Evolutionary conservation across 495 filamentous ascomycete genomes (phyloP), one percentile per base, ranked within the genome.

Genomic region (Annulohypoxylon stygium): DNA sequence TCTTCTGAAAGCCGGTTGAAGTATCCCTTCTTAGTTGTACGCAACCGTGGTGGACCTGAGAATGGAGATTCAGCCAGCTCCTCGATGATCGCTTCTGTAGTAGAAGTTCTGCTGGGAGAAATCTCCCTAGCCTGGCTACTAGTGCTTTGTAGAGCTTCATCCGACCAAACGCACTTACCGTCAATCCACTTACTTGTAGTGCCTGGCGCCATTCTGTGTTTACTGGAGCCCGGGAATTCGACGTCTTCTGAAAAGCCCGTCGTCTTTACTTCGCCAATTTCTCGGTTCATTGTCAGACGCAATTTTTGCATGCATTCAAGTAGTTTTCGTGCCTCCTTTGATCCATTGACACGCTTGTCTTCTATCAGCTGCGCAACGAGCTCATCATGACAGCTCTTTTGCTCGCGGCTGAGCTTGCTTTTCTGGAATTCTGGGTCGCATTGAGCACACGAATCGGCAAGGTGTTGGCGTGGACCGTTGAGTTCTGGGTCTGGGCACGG

Each of bases 381-480:
- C 45, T 61, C 45, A 1, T 12, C 34, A 18, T 61, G 61, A 3
- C 60, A 26, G 7, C 30, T 37, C 8, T 37, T 55, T 10, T 75
- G 62, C 7, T 55, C 26, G 1, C 67, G 48, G 8, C 68, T 65
- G 37, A 76, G 61, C n/a, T 55, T 23, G n/a, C 30, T n/a, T 9
- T 60, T 61, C 3, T 26, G 33, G 60, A 65, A 70, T 3, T 64
- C 45, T 0, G 78, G 73, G 47, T 78, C 74, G 69, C 76, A 80
- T 4, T 36, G 5, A 0, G 75, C 77, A 58, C 78, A 80, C 10
- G 71, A 72, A 57, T 80, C 77, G 0, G 45, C 14, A 5, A 80
- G n/a, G 45, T 71, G 59, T 5, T 65, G 12, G 3, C 47, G 41
- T 10, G 64, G 69, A 1, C 50, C 57, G 0, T 61, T 61, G 26